These are phyloP conservation scores for Calonectria henricotiae DNA, from an alignment of 2,329 filamentous ascomycete species.

Conservation along the genomic window DNA sequence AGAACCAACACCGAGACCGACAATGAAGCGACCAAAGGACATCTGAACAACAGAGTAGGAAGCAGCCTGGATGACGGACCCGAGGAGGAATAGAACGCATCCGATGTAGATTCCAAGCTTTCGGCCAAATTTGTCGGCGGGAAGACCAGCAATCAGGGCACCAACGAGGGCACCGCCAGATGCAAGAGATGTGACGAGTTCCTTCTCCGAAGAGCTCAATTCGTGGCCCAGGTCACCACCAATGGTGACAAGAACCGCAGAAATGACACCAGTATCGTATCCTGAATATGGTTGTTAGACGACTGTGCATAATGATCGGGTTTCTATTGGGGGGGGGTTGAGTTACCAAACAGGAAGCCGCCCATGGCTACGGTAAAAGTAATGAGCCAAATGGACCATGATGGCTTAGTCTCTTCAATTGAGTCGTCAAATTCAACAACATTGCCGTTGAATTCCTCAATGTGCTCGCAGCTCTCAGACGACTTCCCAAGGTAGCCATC, in stretches of 20 bases:
- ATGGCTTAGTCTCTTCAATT: conserved; percentile 50
- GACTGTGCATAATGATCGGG: not conserved
- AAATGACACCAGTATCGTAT: conserved; percentile 68
- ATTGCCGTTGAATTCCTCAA: conserved; percentile 29
- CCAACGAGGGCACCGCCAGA: conserved; percentile 56
- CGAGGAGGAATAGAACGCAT: conserved; percentile 43
- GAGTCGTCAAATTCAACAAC: conserved; percentile 46
- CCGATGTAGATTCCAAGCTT: conserved; percentile 44
- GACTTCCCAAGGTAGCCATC: conserved; percentile 25
- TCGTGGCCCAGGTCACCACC: conserved; percentile 46
- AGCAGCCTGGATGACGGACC: conserved; percentile 43
- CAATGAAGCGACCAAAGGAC: conserved; percentile 57
- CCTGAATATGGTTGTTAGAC: conserved; percentile 45
- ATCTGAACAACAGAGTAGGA: conserved; percentile 45
- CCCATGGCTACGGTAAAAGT: conserved; percentile 52
- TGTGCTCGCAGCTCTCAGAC: conserved; percentile 34
- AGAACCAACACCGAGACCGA: conserved; percentile 65
- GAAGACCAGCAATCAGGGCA: conserved; percentile 44
- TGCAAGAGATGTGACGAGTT: conserved; percentile 67
- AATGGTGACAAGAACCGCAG: conserved; percentile 64
- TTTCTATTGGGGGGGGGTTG: not conserved
- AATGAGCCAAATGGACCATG: conserved; percentile 51
- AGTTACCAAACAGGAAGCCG: conserved; percentile 50
- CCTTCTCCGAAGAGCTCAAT: conserved; percentile 56
- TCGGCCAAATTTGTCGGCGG: conserved; percentile 44